Conservation (phyloP, 257 asterid genomes). For the Prunella vulgaris region DNA sequence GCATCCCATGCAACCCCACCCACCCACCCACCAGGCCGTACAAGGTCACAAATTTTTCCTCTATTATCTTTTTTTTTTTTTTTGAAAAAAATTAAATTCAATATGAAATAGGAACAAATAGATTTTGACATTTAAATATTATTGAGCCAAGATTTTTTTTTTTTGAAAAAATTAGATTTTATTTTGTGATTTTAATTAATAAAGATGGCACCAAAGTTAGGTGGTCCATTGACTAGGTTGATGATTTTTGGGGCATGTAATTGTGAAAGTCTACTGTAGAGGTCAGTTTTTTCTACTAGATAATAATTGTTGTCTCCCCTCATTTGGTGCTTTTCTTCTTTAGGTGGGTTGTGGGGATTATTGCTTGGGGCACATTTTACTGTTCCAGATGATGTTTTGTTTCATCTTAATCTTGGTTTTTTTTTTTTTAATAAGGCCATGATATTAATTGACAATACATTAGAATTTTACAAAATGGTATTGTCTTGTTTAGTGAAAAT, state of each 20-base stretch:
- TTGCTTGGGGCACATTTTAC: conserved; percentile 30
- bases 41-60: not conserved
- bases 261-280: conserved; percentile 42
- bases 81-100: no score
- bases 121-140: not conserved
- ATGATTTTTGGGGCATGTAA: conserved; percentile 34
- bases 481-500: not conserved
- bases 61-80: not conserved
- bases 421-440: not conserved
- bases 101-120: not conserved
- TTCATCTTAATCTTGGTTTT: not conserved
- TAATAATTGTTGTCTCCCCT: conserved; percentile 74
- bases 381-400: conserved; percentile 37
- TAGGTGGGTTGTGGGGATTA: conserved; percentile 41
- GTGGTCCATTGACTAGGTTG: conserved; percentile 45
- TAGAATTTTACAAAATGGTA: not conserved
- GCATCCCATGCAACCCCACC: conserved; percentile 43
- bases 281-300: conserved; percentile 30
- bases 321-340: conserved; percentile 39
- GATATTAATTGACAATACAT: not conserved
- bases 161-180: not conserved
- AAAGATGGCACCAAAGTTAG: conserved; percentile 26
- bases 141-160: not conserved
- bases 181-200: not conserved
- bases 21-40: not conserved